Evolutionary conservation across 257 asterid genomes (phyloP).

Genomic region (Solanum chiquidenum): DNA sequence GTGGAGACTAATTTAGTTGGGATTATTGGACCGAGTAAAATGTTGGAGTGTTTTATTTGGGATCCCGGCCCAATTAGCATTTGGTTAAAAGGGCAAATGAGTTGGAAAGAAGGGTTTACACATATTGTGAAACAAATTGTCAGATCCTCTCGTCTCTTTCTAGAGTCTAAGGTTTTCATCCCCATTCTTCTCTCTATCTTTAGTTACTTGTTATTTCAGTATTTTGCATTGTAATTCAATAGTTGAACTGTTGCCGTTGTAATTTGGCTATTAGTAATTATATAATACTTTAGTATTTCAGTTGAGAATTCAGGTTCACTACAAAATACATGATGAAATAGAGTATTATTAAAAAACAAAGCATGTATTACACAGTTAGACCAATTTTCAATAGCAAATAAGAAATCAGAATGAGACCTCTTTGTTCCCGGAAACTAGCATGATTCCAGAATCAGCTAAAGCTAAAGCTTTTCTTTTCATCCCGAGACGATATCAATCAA

Average conservation of each 20-base stretch:
- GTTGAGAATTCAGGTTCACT: neutral
- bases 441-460: neutral
- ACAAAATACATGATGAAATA: constrained; percentile 1
- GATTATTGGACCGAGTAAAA: neutral
- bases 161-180: neutral
- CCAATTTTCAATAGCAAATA: neutral
- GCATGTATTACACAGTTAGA: neutral
- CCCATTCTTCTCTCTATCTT: neutral
- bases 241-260: neutral
- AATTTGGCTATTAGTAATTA: neutral
- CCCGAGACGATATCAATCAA: neutral
- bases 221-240: neutral
- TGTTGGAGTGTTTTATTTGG: neutral
- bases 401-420: neutral
- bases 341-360: neutral
- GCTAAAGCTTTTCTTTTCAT: neutral
- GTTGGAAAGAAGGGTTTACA: neutral
- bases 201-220: neutral
- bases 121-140: neutral
- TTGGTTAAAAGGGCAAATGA: neutral
- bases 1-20: neutral
- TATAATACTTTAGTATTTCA: neutral
- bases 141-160: neutral
- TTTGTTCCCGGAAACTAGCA: neutral
- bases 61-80: neutral